Evolutionary conservation across 169 alveolate species (phyloP), one percentile per base, ranked within the genome.

Genomic region (Plasmodium coatneyi): DNA sequence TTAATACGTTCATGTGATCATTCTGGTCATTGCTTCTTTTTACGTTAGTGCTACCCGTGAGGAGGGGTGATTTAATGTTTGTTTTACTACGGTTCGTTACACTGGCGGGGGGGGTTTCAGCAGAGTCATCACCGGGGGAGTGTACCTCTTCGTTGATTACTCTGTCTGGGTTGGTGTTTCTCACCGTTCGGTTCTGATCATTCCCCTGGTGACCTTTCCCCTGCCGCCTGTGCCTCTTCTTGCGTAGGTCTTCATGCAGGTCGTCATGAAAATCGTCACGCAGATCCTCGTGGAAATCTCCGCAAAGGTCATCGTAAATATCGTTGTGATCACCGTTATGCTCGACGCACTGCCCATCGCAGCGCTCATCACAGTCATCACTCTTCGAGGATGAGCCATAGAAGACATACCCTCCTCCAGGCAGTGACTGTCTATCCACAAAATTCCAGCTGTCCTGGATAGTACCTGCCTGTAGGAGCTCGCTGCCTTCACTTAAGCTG

Each of bases 21-120:
- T 71, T 87, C 5, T 78, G 46, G 28, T 87, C 71, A 78, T 60
- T 54, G 89, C 93, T 39, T 36, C 46, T 76, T 56, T 87, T 71
- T 49, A 60, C 28, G n/a, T 66, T 16, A 4, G 12, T 66, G 16
- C 76, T 84, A 12, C 89, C 84, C 30, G 70, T 54, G 71, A 60
- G 74, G 49, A 87, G 82, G 80, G 79, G 70, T 25, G 78, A 80
- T 49, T 87, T 87, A 36, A 60, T 3, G n/a, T 84, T 87, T 60
- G 25, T 87, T 25, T 87, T 87, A 87, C 79, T 56, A 49, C 28
- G 79, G 32, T 28, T 87, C 25, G 71, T 54, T 10, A 87, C 84
- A 60, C 32, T 87, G 82, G 56, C 56, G 43, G 82, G 49, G 22
- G 71, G 0, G 82, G 89, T 19, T 87, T 81, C 25, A 32, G 22